Conservation (phyloP, 306 rosid genomes). For the Medicago arabica region DNA sequence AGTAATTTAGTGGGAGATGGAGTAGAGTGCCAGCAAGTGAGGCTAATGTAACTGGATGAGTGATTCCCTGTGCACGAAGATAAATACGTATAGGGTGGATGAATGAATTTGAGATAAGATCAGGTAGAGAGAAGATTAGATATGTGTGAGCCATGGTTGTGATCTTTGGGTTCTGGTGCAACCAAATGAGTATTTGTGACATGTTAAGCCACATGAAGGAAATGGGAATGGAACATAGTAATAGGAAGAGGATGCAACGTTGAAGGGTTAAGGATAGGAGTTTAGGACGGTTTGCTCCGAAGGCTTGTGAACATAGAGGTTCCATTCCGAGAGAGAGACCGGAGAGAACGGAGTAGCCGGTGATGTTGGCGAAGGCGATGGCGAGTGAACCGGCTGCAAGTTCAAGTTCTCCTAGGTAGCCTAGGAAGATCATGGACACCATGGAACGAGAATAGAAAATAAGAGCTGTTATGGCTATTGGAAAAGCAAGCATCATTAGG, state of each 20-base stretch:
- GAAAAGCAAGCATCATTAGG: constrained; percentile 61
- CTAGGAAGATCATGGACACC: constrained; percentile 82
- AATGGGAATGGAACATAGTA: constrained; percentile 70
- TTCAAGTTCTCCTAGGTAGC: constrained; percentile 63
- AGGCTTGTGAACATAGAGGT: constrained; percentile 91
- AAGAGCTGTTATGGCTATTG: constrained; percentile 72
- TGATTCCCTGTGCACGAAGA: constrained; percentile 86
- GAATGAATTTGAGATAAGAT: constrained; percentile 75
- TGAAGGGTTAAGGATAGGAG: constrained; percentile 78
- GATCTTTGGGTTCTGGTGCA: constrained; percentile 60
- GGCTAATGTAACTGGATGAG: constrained; percentile 70
- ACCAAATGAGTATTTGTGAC: constrained; percentile 47
- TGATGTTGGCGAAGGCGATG: constrained; percentile 93
- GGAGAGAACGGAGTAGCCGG: constrained; percentile 78
- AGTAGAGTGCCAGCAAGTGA: constrained; percentile 67
- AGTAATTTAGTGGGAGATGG: constrained; percentile 59
- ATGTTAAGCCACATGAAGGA: constrained; percentile 73
- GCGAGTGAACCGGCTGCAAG: constrained; percentile 80
- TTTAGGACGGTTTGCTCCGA: constrained; percentile 78
- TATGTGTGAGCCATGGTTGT: constrained; percentile 64
- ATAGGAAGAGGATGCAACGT: constrained; percentile 69
- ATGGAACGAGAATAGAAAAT: constrained; percentile 81
- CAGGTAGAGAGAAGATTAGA: constrained; percentile 67
- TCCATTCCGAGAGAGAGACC: constrained; percentile 90
- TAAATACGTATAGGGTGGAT: constrained; percentile 83